Evolutionary conservation across 2,329 filamentous ascomycete genomes (phyloP).

Genomic region (Emericellopsis cladophorae): DNA sequence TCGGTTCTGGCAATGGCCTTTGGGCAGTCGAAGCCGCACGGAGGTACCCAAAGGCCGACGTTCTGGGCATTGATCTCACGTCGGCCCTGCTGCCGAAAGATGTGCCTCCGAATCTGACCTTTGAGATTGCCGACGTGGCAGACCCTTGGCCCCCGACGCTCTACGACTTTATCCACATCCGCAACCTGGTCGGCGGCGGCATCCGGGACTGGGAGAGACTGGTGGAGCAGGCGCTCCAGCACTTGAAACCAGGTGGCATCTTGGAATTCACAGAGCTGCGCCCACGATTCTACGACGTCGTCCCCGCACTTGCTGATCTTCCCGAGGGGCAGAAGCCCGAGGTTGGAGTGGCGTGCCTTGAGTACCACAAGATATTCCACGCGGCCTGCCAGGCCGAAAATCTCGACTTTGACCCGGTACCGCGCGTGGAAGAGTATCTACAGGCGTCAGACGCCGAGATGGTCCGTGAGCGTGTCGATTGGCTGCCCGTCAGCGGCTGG

Average conservation of each 20-base stretch:
- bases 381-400: conserved; percentile 13
- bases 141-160: conserved; percentile 23
- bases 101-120: conserved; percentile 46
- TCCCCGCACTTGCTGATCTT: conserved; percentile 5
- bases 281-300: conserved; percentile 24
- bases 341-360: conserved; percentile 15
- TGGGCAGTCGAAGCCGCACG: conserved; percentile 30
- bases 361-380: conserved; percentile 18
- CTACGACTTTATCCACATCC: conserved; percentile 29
- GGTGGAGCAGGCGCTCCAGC: conserved; percentile 20
- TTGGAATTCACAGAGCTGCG: conserved; percentile 29
- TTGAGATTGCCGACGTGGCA: conserved; percentile 45
- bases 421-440: conserved; percentile 19
- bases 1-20: conserved; percentile 27
- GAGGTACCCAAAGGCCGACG: conserved; percentile 22
- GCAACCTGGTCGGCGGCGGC: conserved; percentile 30
- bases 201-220: conserved; percentile 25
- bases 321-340: conserved; percentile 7
- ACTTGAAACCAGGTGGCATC: conserved; percentile 29
- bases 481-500: conserved; percentile 26
- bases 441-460: conserved; percentile 23
- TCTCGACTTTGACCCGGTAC: conserved; percentile 26
- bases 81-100: conserved; percentile 24
- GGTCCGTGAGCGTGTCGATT: conserved; percentile 25
- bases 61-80: conserved; percentile 27